Evolutionary conservation across 768 basidiomycete genomes (phyloP).

Genomic region (Lactarius vividus): DNA sequence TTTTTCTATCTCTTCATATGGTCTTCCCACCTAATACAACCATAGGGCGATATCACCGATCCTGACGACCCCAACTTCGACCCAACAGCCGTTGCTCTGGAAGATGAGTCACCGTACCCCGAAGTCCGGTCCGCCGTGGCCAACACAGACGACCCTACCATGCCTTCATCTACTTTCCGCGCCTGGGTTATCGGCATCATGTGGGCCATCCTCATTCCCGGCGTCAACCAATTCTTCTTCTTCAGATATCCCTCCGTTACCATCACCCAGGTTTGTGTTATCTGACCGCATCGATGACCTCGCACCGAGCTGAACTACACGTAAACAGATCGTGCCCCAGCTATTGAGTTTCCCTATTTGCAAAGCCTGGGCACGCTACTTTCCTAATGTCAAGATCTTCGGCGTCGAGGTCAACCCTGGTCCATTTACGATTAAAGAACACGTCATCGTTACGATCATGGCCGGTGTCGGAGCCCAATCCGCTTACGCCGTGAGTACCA

Average conservation of each 20-base stretch:
- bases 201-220: slow-evolving; percentile 61
- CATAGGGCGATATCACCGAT: slow-evolving; percentile 26
- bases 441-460: slow-evolving; percentile 51
- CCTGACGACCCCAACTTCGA: slow-evolving; percentile 39
- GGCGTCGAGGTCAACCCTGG: slow-evolving; percentile 60
- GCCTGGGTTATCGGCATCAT: slow-evolving; percentile 39
- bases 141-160: slow-evolving; percentile 46
- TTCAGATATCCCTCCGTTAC: slow-evolving; percentile 57
- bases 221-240: slow-evolving; percentile 78
- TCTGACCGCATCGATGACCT: neutral
- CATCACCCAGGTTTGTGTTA: slow-evolving; percentile 31
- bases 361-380: slow-evolving; percentile 51
- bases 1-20: neutral
- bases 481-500: slow-evolving; percentile 35
- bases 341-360: slow-evolving; percentile 67
- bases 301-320: slow-evolving; percentile 5
- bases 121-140: slow-evolving; percentile 52
- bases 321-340: slow-evolving; percentile 54
- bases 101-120: slow-evolving; percentile 53
- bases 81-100: slow-evolving; percentile 32
- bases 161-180: slow-evolving; percentile 39
- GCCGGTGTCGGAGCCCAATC: slow-evolving; percentile 36
- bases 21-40: neutral
- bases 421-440: slow-evolving; percentile 73
- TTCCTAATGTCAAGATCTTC: slow-evolving; percentile 53